Conservation (phyloP, 257 asterid genomes). For the Salvia hispanica region DNA sequence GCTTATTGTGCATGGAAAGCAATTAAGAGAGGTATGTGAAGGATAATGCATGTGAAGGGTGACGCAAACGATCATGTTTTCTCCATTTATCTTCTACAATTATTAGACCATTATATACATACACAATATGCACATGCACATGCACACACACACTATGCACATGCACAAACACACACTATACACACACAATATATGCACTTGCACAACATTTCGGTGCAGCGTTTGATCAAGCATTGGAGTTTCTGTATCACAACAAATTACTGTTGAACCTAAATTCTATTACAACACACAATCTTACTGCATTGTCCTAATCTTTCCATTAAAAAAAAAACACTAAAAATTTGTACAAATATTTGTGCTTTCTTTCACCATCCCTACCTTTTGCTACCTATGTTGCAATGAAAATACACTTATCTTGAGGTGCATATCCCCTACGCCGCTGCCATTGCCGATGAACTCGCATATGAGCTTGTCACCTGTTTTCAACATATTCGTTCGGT, state of each 20-base stretch:
- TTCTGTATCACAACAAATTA: no score
- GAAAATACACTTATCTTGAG: neutral
- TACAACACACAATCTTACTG: no score
- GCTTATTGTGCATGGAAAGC: no score
- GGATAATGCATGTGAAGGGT: neutral
- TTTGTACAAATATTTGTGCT: neutral
- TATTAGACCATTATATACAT: neutral
- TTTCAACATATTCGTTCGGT: neutral
- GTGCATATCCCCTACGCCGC: neutral
- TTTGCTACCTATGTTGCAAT: neutral
- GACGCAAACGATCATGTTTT: conserved; percentile 34
- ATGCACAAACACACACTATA: no score
- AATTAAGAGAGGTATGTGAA: no score
- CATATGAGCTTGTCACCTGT: conserved; percentile 17
- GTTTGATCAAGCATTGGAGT: no score
- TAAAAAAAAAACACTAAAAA: neutral
- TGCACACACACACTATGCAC: no score
- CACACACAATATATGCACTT: no score
- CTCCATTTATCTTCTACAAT: conserved; percentile 12
- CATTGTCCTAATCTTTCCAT: no score
- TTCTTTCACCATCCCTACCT: neutral
- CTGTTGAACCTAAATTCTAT: no score
- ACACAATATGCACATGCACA: no score
- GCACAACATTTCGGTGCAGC: no score
- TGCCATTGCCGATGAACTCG: neutral